These are phyloP conservation scores for Bothriochloa decipiens DNA, from an alignment of 176 grass and related monocot species.

Conservation along the genomic window DNA sequence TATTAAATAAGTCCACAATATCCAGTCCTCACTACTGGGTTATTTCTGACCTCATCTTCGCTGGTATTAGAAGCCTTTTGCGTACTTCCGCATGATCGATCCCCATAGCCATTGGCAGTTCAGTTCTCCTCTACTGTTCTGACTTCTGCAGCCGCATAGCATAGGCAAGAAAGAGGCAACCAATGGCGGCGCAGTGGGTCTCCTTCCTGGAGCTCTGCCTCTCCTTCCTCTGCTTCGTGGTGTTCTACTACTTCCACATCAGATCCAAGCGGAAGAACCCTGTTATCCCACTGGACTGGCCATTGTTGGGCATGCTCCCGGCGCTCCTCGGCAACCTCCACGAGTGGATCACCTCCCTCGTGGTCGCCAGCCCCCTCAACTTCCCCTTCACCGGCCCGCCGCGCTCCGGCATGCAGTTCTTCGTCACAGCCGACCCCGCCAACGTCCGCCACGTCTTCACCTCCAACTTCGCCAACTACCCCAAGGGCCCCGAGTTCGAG, in stretches of 20 bases:
- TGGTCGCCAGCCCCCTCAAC: slow-evolving; percentile 44
- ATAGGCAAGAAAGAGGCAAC: not conserved
- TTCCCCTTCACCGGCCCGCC: slow-evolving; percentile 59
- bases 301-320: slow-evolving; percentile 73
- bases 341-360: slow-evolving; percentile 49
- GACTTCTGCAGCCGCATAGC: not conserved
- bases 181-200: slow-evolving; percentile 26
- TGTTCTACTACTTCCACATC: slow-evolving; percentile 46
- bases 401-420: slow-evolving; percentile 55
- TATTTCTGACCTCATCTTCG: not conserved
- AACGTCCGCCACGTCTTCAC: slow-evolving; percentile 83
- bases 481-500: slow-evolving; percentile 70
- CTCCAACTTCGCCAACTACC: slow-evolving; percentile 49
- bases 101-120: not conserved
- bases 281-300: slow-evolving; percentile 59
- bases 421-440: slow-evolving; percentile 6
- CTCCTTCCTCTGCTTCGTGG: slow-evolving; percentile 44
- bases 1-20: not conserved
- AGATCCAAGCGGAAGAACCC: slow-evolving; percentile 43
- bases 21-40: not conserved
- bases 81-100: not conserved
- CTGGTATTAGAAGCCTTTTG: not conserved
- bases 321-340: slow-evolving; percentile 59
- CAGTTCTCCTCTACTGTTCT: not conserved
- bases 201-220: slow-evolving; percentile 31